Evolutionary conservation across 768 basidiomycete species (phyloP), one percentile per base, ranked within the genome.

Genomic region (Suillus discolor): DNA sequence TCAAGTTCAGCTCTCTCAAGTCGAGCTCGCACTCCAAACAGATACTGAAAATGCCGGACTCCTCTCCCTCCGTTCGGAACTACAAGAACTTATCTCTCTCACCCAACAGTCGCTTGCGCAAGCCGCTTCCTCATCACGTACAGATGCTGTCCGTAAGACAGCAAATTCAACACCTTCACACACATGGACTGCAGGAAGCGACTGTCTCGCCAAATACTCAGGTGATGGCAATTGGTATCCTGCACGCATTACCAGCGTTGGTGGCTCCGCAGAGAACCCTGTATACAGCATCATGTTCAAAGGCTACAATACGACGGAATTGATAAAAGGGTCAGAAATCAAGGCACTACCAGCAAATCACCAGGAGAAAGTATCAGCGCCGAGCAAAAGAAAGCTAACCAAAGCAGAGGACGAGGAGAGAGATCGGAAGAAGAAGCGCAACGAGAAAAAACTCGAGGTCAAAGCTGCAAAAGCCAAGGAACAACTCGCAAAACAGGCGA

Each of bases 361-460:
- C 72, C 79, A 80, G 62, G 78, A 80, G 53, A 73, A 78, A 51
- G 80, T 80, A 15, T 67, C 76, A 16, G 73, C 80, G 44, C 75
- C 83, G 38, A 84, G 80, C 69, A 96, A 96, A 80, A 88, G 94
- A 64, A 94, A 93, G 82, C 77, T 91, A 72, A 87, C 80, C 61
- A 89, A 89, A 72, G 88, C 78, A 71, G 93, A 95, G 76, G 94
- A 95, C 75, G 92, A 93, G 71, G 94, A 96, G 79, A 84, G 87
- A 76, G 94, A 95, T 70, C 81, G 78, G 76, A 96, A 94, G 86
- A 93, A 93, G 85, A 95, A 95, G 83, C 94, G 94, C 82, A 96
- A 94, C 72, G 94, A 96, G 83, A 95, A 95, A 83, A 96, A 96
- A 78, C 69, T 93, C 49, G 94, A 96, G 81, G 85, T 81, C 20